These are phyloP conservation scores for Borovskyia barvae DNA, from an alignment of 208 protist genomes.

Conservation along the genomic window DNA sequence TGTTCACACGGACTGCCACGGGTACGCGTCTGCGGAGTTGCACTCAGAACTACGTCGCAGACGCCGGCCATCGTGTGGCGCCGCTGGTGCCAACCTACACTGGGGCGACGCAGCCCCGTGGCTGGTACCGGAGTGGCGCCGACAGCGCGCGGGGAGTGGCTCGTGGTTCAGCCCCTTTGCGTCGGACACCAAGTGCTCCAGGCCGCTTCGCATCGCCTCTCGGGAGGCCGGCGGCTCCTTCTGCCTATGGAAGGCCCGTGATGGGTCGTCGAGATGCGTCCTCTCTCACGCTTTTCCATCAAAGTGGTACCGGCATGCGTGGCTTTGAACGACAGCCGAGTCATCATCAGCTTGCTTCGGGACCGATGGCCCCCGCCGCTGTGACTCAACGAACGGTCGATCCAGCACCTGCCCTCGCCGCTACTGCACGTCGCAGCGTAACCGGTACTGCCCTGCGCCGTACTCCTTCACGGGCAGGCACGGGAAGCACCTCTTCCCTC, in stretches of 20 bases:
- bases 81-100: background rate
- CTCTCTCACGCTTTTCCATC: conserved; percentile 3
- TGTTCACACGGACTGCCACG: conserved; percentile 32
- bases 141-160: too few species aligned
- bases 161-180: too few species aligned
- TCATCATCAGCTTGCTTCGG: background rate
- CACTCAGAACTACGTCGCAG: background rate
- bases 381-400: conserved; percentile 4
- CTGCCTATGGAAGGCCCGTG: background rate
- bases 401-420: conserved; percentile 22
- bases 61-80: background rate
- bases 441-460: conserved; percentile 1
- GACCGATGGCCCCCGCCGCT: background rate
- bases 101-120: too few species aligned
- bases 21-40: conserved; percentile 11
- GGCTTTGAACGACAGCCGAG: conserved; percentile 17
- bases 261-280: background rate
- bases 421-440: conserved; percentile 2
- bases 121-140: too few species aligned
- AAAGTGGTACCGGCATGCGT: conserved; percentile 1
- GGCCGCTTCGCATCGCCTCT: too few species aligned
- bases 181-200: too few species aligned
- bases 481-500: background rate
- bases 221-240: too few species aligned
- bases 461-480: conserved; percentile 6